A percentile compares a stretch with the other conserved stretches of the same genome.
These are phyloP conservation scores for Aureoboletus auriporus DNA, from an alignment of 768 basidiomycete species.

Conservation along the genomic window DNA sequence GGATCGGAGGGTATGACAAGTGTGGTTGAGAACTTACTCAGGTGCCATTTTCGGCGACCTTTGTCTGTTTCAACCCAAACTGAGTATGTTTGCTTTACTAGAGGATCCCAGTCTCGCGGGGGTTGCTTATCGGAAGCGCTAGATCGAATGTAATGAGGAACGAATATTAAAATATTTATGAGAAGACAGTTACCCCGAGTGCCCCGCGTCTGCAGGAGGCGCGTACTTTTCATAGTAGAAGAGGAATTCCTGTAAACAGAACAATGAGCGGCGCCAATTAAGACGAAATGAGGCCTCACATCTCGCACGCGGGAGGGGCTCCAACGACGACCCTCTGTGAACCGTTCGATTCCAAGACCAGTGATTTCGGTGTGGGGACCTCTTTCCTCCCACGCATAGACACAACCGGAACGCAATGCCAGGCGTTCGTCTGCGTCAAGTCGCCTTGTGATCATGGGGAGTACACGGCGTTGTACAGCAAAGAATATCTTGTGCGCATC, in stretches of 20 bases:
- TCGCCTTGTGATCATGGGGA: constrained; percentile 73
- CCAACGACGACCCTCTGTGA: constrained; percentile 82
- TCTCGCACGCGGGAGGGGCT: constrained; percentile 81
- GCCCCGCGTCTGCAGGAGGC: constrained; percentile 41
- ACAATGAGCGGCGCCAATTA: constrained; percentile 6
- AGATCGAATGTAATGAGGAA: constrained; percentile 9
- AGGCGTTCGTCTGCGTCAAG: constrained; percentile 74
- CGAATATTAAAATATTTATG: background rate
- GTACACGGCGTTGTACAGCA: constrained; percentile 56
- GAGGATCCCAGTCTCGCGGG: constrained; percentile 58
- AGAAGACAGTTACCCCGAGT: constrained; percentile 35
- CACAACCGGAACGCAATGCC: constrained; percentile 42
- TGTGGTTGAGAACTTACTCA: constrained; percentile 48
- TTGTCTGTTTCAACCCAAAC: constrained; percentile 66
- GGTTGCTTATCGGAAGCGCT: constrained; percentile 47
- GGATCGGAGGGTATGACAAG: constrained; percentile 8
- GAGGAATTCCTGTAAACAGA: constrained; percentile 61
- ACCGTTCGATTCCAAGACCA: constrained; percentile 78
- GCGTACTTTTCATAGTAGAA: constrained; percentile 80
- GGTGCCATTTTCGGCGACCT: constrained; percentile 76
- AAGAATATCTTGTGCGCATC: constrained; percentile 83
- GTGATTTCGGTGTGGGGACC: constrained; percentile 71
- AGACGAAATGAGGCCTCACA: constrained; percentile 38
- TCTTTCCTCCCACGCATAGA: constrained; percentile 71
- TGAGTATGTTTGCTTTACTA: constrained; percentile 84